Percentiles rank a stretch among this genome's conserved stretches.
phyloP scores from a whole-genome alignment of 2,329 filamentous ascomycete species.

The Pyrenophora tritici-repentis region DNA sequence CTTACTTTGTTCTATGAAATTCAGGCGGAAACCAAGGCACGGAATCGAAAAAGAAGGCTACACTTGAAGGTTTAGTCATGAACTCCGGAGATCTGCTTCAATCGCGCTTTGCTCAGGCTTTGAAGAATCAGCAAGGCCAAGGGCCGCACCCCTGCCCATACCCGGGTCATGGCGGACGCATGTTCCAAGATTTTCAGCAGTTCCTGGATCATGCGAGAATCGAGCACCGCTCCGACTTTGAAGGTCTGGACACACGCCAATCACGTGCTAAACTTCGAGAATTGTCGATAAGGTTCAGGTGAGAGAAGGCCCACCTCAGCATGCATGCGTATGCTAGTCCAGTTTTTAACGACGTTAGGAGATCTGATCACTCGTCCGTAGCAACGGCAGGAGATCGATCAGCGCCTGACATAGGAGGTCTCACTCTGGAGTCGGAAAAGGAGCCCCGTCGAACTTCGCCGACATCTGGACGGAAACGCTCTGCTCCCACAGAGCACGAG shows the following conservation, averaged over 20 bases:
- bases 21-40: neutral
- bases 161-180: slow-evolving; percentile 29
- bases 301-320: slow-evolving; percentile 1
- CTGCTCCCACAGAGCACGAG: slow-evolving; percentile 37
- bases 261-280: slow-evolving; percentile 31
- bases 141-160: slow-evolving; percentile 39
- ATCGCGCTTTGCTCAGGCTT: slow-evolving; percentile 30
- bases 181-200: slow-evolving; percentile 36
- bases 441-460: slow-evolving; percentile 30
- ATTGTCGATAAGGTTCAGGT: slow-evolving; percentile 28
- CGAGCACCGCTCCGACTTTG: slow-evolving; percentile 34
- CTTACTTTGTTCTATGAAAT: neutral
- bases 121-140: slow-evolving; percentile 31
- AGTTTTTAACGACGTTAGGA: slow-evolving; percentile 21
- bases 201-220: slow-evolving; percentile 33
- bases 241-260: slow-evolving; percentile 21
- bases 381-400: slow-evolving; percentile 35
- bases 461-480: slow-evolving; percentile 33
- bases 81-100: slow-evolving; percentile 26
- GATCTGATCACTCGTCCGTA: slow-evolving; percentile 29
- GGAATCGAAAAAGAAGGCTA: neutral
- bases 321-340: neutral
- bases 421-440: slow-evolving; percentile 33
- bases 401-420: slow-evolving; percentile 36
- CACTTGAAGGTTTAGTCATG: slow-evolving; percentile 20